Conservation (phyloP, 2,329 filamentous ascomycete genomes). For the Aspergillus neotritici region DNA sequence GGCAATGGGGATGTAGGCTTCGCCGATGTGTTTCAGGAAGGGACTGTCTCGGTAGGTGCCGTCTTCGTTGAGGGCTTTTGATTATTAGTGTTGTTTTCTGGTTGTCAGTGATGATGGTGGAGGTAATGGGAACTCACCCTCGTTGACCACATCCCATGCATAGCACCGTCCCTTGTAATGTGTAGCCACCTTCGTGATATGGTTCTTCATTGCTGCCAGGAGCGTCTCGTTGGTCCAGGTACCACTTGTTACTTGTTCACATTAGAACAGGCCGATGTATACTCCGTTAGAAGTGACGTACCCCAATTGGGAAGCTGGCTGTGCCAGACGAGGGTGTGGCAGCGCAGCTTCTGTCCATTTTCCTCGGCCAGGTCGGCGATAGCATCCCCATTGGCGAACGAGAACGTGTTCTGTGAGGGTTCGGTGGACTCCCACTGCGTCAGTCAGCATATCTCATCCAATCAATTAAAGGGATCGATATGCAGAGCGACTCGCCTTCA, state of each 20-base stretch:
- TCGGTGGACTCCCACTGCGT: slow-evolving; percentile 59
- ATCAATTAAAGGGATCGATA: neutral
- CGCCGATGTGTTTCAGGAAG: slow-evolving; percentile 41
- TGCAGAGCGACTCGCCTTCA: slow-evolving; percentile 39
- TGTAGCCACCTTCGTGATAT: slow-evolving; percentile 33
- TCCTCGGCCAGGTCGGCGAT: slow-evolving; percentile 37
- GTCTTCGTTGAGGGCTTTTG: slow-evolving; percentile 42
- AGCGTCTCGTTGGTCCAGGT: slow-evolving; percentile 58
- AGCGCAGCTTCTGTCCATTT: slow-evolving; percentile 50
- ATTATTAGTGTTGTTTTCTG: neutral
- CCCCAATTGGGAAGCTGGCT: slow-evolving; percentile 52
- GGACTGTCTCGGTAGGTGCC: slow-evolving; percentile 39
- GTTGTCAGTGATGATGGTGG: neutral
- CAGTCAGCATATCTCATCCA: neutral
- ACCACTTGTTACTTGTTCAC: slow-evolving; percentile 33
- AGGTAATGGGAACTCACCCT: slow-evolving; percentile 18
- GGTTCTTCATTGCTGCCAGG: slow-evolving; percentile 48
- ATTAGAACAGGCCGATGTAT: neutral
- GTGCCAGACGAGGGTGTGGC: slow-evolving; percentile 56
- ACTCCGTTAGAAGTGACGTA: slow-evolving; percentile 31
- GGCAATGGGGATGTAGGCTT: slow-evolving; percentile 43
- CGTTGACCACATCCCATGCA: slow-evolving; percentile 39
- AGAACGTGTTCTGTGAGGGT: slow-evolving; percentile 52
- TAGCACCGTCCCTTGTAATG: slow-evolving; percentile 35
- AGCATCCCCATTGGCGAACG: slow-evolving; percentile 52